These are phyloP conservation scores for Bertia moriformis DNA, from an alignment of 2,329 filamentous ascomycete genomes.

Conservation along the genomic window DNA sequence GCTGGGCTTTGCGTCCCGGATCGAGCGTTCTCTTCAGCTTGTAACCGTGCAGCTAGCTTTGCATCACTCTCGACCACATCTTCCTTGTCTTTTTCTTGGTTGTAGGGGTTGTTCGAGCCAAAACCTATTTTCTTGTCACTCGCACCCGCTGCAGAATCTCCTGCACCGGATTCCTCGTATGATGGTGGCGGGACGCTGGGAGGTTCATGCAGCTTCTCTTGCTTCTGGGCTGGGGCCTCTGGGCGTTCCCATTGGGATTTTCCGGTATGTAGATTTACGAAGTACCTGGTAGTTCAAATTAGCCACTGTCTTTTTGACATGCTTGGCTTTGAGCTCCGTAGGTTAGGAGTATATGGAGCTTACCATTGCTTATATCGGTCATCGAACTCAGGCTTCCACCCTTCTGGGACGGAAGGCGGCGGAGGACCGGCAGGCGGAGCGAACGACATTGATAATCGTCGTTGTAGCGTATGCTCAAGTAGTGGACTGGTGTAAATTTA, in stretches of 20 bases:
- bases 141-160: slow-evolving; percentile 11
- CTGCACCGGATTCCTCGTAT: slow-evolving; percentile 21
- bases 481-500: too few species aligned
- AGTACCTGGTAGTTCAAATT: slow-evolving; percentile 28
- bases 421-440: slow-evolving; percentile 31
- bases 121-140: slow-evolving; percentile 27
- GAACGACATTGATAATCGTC: slow-evolving; percentile 1
- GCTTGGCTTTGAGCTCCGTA: slow-evolving; percentile 1
- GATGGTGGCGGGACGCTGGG: slow-evolving; percentile 29
- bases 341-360: too few species aligned
- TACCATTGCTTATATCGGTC: slow-evolving; percentile 45
- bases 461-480: too few species aligned
- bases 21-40: slow-evolving; percentile 41
- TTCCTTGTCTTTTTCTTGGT: slow-evolving; percentile 6
- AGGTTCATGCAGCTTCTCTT: slow-evolving; percentile 6
- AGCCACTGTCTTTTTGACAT: slow-evolving; percentile 2
- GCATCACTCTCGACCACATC: slow-evolving; percentile 34
- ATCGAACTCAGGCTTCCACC: slow-evolving; percentile 47
- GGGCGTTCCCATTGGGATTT: slow-evolving; percentile 48
- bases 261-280: slow-evolving; percentile 44
- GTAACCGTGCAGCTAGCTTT: slow-evolving; percentile 35
- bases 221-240: slow-evolving; percentile 19
- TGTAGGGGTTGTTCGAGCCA: slow-evolving; percentile 39
- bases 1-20: slow-evolving; percentile 5
- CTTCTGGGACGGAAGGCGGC: slow-evolving; percentile 39